phyloP scores from a whole-genome alignment of 768 basidiomycete genomes.

The Lentinula edodes region DNA sequence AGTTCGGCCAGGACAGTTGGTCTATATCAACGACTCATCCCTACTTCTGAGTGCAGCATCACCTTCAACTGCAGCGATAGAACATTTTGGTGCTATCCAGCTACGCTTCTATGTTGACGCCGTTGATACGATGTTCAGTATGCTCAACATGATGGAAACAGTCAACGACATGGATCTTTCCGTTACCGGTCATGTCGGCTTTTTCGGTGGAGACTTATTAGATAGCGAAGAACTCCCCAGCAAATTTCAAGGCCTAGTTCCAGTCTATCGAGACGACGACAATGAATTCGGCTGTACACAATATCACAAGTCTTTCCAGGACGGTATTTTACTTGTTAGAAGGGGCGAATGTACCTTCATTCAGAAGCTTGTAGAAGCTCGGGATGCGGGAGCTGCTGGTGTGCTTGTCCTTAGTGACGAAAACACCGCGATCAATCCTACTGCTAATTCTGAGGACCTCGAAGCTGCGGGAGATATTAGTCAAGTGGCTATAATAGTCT shows the following conservation, averaged over 20 bases:
- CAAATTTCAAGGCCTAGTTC: conserved; percentile 51
- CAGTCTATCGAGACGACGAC: conserved; percentile 41
- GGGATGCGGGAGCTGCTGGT: conserved; percentile 67
- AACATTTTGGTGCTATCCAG: conserved; percentile 36
- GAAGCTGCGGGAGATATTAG: conserved; percentile 50
- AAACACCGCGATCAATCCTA: conserved; percentile 58
- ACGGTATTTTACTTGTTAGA: conserved; percentile 54
- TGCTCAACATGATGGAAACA: conserved; percentile 30
- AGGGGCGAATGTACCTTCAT: conserved; percentile 88
- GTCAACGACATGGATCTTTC: conserved; percentile 37
- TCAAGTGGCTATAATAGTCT: conserved; percentile 53
- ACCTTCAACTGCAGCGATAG: conserved; percentile 15
- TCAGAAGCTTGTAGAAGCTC: conserved; percentile 71
- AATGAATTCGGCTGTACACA: conserved; percentile 60
- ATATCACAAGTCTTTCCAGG: conserved; percentile 42
- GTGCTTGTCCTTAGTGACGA: conserved; percentile 71
- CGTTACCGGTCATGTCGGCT: conserved; percentile 56
- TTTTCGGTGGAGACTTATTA: conserved; percentile 65
- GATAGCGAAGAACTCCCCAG: conserved; percentile 21
- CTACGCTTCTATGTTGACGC: conserved; percentile 54
- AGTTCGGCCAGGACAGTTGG: conserved; percentile 73
- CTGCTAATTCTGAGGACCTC: conserved; percentile 53
- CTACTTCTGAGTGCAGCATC: conserved; percentile 28
- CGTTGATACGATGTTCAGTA: conserved; percentile 40
- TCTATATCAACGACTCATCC: conserved; percentile 72